These are phyloP conservation scores for Fusarium praegraminearum DNA, from an alignment of 2,329 filamentous ascomycete genomes.

Conservation along the genomic window DNA sequence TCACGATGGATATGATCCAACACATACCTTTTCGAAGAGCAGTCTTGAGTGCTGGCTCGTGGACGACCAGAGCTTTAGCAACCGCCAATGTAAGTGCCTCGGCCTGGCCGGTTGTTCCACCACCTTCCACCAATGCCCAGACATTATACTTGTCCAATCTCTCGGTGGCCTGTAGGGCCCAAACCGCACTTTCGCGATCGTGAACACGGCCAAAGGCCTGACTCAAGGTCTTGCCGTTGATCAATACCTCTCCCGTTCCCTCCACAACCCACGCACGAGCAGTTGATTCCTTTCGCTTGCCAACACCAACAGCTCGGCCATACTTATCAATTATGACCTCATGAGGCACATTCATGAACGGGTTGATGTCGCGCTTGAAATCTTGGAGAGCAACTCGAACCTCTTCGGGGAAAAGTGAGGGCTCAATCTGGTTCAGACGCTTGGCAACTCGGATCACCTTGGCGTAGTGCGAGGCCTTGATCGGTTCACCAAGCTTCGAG, in stretches of 20 bases:
- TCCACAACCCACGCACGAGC: conserved; percentile 91
- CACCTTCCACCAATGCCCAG: conserved; percentile 85
- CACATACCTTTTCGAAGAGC: conserved; percentile 86
- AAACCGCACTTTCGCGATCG: conserved; percentile 93
- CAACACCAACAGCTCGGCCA: conserved; percentile 83
- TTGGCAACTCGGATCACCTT: conserved; percentile 81
- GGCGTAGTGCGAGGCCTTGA: conserved; percentile 83
- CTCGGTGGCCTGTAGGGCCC: conserved; percentile 85
- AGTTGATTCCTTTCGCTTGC: conserved; percentile 86
- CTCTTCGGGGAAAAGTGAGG: conserved; percentile 77
- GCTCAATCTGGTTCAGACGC: conserved; percentile 86
- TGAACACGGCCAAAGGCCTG: conserved; percentile 89
- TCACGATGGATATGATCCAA: conserved; percentile 12
- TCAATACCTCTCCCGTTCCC: conserved; percentile 87
- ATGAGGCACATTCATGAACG: conserved; percentile 72
- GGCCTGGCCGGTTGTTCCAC: conserved; percentile 93
- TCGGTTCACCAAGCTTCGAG: conserved; percentile 74
- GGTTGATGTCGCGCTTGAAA: conserved; percentile 82
- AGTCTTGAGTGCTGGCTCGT: conserved; percentile 93
- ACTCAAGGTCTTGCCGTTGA: conserved; percentile 89
- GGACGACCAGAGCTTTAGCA: conserved; percentile 86
- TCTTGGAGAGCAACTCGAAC: conserved; percentile 72
- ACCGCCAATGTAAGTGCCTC: conserved; percentile 93
- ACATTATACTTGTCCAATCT: conserved; percentile 97
- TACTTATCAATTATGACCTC: conserved; percentile 77